Evolutionary conservation across 768 basidiomycete species (phyloP).

Genomic region (Boletus reticulatus): DNA sequence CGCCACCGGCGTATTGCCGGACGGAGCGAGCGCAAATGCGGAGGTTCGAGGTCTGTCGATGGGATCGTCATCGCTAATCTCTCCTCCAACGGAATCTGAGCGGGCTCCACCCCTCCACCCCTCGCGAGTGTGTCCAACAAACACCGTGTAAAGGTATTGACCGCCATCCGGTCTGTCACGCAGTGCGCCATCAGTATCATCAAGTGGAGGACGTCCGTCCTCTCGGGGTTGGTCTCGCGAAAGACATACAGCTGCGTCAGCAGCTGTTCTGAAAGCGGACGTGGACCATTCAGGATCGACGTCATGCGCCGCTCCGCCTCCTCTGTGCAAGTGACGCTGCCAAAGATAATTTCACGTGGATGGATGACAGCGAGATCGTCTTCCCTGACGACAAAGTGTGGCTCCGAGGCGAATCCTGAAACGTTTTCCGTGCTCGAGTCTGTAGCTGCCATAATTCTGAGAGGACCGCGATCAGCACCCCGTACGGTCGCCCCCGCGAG

Average conservation of each 20-base stretch:
- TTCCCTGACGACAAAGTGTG: slow-evolving; percentile 42
- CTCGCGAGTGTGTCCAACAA: slow-evolving; percentile 43
- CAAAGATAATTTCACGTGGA: slow-evolving; percentile 40
- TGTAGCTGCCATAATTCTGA: background rate
- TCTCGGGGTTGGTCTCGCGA: slow-evolving; percentile 32
- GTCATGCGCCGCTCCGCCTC: slow-evolving; percentile 34
- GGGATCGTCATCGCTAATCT: slow-evolving; percentile 41
- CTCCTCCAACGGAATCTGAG: slow-evolving; percentile 31
- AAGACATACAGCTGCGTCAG: slow-evolving; percentile 43
- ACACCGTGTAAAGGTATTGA: slow-evolving; percentile 38
- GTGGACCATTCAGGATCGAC: slow-evolving; percentile 33
- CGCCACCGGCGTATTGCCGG: slow-evolving; percentile 44
- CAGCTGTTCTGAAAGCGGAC: slow-evolving; percentile 40
- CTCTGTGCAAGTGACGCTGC: slow-evolving; percentile 29
- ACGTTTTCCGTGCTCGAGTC: background rate
- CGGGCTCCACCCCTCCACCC: background rate
- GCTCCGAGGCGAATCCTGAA: slow-evolving; percentile 4
- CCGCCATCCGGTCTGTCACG: slow-evolving; percentile 50
- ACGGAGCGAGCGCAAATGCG: slow-evolving; percentile 25
- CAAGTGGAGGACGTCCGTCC: slow-evolving; percentile 38
- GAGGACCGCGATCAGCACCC: slow-evolving; percentile 4
- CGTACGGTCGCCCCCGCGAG: slow-evolving; percentile 42
- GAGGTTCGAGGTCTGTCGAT: slow-evolving; percentile 38
- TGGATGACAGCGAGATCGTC: slow-evolving; percentile 28
- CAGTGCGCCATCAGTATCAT: slow-evolving; percentile 45